Evolutionary conservation across 1,284 basidiomycete species (phyloP), one percentile per base, ranked within the genome.

Genomic region (Ceratobasidium sp.): DNA sequence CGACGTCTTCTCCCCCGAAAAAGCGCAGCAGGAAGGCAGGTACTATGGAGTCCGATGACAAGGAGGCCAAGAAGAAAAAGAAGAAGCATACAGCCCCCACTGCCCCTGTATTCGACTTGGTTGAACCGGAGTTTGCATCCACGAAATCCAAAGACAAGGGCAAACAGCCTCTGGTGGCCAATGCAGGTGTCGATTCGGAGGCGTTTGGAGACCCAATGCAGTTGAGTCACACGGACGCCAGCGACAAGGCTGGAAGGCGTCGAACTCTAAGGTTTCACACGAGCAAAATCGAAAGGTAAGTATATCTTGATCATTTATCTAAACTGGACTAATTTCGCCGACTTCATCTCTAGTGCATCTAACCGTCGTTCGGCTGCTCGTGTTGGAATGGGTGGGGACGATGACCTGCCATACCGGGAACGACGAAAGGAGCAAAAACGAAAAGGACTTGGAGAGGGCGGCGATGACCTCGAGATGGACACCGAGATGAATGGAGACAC

Each of bases 181-280:
- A 78, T 7, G 75, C 79, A 19, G 79, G 81, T 22, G 58, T 74
- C 7, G 74, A 76, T 62, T 79, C 81, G 5, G 90, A 93, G 80
- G 85, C 87, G 5, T 93, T 89, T 78, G 93, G 95, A 72, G 96
- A 98, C 80, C 85, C 88, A 9, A 88, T 87, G 0, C 82, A 87
- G 13, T 86, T 98, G 22, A 85, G 88, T 73, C 83, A 86, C 29
- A 87, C 88, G 16, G 96, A 98, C 78, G 87, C 88, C 5, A 86
- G 86, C 11, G 96, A 98, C 83, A 98, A 98, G 82, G 87, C 85
- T 48, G 89, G 90, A 6, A 89, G 91, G 74, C 91, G 90, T 77
- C 89, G 90, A 80, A 87, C 92, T 9, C 86, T 98, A 27, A 90
- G 92, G 39, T 98, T 98, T 89, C 90, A 97, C 79, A 92, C 92